These are phyloP conservation scores for Dictyostelium firmibasis DNA, from an alignment of 78 protist species.

Conservation along the genomic window DNA sequence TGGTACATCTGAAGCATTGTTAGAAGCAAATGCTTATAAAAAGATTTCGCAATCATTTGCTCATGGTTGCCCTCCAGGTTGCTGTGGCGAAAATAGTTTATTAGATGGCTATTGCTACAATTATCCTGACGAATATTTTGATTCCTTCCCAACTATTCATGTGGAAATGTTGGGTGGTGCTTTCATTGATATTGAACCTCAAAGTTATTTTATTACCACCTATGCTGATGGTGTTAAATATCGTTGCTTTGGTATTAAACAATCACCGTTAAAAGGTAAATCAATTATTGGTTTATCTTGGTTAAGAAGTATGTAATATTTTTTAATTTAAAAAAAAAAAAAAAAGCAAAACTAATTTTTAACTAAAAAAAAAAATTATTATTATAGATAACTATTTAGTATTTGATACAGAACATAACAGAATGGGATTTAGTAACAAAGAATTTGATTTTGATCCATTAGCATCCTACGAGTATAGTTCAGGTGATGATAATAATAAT, in stretches of 20 bases:
- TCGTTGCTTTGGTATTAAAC: conserved; percentile 43
- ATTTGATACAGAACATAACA: conserved; percentile 76
- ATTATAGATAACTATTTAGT: conserved; percentile 45
- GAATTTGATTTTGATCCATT: not conserved
- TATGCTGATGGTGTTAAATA: conserved; percentile 1
- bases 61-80: conserved; percentile 1
- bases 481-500: not conserved
- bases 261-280: conserved; percentile 36
- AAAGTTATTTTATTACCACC: not conserved
- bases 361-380: not conserved
- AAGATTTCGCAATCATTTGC: not conserved
- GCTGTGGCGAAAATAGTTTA: conserved; percentile 34
- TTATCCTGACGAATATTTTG: not conserved
- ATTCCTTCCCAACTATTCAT: conserved; percentile 27
- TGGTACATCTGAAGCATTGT: conserved; percentile 46
- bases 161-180: conserved; percentile 42
- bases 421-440: conserved; percentile 63
- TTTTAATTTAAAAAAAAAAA: not conserved
- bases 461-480: not conserved
- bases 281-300: conserved; percentile 66
- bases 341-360: not conserved
- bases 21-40: not conserved
- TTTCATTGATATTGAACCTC: not conserved
- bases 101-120: conserved; percentile 60
- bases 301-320: conserved; percentile 59